A percentile compares a stretch with the other conserved stretches of the same genome.
phyloP scores from a whole-genome alignment of 2,329 filamentous ascomycete species.

The Calonectria henricotiae region DNA sequence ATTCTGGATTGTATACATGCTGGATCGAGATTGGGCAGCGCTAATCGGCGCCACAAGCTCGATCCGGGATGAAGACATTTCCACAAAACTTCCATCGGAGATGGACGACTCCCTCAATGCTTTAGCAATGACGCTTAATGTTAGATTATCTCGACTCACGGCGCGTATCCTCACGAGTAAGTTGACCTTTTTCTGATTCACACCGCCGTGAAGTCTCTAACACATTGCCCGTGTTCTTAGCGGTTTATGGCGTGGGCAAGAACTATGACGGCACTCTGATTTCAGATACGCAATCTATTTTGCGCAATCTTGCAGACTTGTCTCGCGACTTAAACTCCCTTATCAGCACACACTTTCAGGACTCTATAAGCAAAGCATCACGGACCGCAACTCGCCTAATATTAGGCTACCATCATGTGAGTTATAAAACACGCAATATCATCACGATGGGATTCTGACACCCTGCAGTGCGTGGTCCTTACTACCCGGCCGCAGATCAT shows the following conservation, averaged over 20 bases:
- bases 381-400: slow-evolving; percentile 50
- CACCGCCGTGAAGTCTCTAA: neutral
- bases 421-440: neutral
- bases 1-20: slow-evolving; percentile 55
- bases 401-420: slow-evolving; percentile 51
- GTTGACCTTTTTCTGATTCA: accelerated
- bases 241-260: slow-evolving; percentile 52
- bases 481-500: slow-evolving; percentile 54
- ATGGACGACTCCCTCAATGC: slow-evolving; percentile 51
- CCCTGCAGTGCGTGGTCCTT: slow-evolving; percentile 50
- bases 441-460: slow-evolving; percentile 12
- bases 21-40: slow-evolving; percentile 52
- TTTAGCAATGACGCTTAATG: slow-evolving; percentile 49
- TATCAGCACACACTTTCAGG: slow-evolving; percentile 52
- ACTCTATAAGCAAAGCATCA: slow-evolving; percentile 53
- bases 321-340: slow-evolving; percentile 51
- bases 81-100: slow-evolving; percentile 53
- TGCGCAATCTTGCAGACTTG: slow-evolving; percentile 50
- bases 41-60: slow-evolving; percentile 52
- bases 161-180: slow-evolving; percentile 47
- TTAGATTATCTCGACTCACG: slow-evolving; percentile 51
- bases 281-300: slow-evolving; percentile 52
- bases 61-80: slow-evolving; percentile 54
- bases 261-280: slow-evolving; percentile 53
- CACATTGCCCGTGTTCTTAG: neutral